Conservation (phyloP, 2,329 filamentous ascomycete species). For the Cercospora nicotianae region DNA sequence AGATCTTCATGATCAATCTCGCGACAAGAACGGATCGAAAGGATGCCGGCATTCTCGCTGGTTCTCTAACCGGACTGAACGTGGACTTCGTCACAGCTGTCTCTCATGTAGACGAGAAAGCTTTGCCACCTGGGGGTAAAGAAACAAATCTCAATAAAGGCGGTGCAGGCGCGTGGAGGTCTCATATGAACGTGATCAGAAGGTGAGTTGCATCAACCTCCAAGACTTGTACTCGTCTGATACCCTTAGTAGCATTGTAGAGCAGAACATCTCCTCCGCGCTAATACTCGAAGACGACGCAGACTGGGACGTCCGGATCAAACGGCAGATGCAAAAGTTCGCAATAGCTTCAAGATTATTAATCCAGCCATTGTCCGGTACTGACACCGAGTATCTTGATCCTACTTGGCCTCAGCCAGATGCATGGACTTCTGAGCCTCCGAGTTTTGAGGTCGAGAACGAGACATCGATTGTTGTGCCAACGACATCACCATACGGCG, state of each 20-base stretch:
- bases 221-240: background rate
- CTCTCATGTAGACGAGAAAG: background rate
- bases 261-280: background rate
- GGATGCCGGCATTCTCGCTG: constrained; percentile 51
- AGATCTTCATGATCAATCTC: constrained; percentile 54
- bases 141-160: background rate
- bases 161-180: background rate
- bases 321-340: background rate
- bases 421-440: background rate
- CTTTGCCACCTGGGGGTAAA: background rate
- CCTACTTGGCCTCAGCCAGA: background rate
- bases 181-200: constrained; percentile 12
- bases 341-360: background rate
- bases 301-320: background rate
- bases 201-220: background rate
- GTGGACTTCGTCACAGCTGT: constrained; percentile 42
- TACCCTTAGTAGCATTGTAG: background rate
- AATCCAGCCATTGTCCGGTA: background rate
- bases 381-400: background rate
- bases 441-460: background rate
- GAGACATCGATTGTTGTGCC: background rate
- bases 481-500: background rate
- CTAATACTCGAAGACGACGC: background rate
- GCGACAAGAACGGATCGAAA: constrained; percentile 52
- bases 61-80: constrained; percentile 47